These are phyloP conservation scores for Schizonepeta tenuifolia DNA, from an alignment of 257 asterid genomes.

Conservation along the genomic window DNA sequence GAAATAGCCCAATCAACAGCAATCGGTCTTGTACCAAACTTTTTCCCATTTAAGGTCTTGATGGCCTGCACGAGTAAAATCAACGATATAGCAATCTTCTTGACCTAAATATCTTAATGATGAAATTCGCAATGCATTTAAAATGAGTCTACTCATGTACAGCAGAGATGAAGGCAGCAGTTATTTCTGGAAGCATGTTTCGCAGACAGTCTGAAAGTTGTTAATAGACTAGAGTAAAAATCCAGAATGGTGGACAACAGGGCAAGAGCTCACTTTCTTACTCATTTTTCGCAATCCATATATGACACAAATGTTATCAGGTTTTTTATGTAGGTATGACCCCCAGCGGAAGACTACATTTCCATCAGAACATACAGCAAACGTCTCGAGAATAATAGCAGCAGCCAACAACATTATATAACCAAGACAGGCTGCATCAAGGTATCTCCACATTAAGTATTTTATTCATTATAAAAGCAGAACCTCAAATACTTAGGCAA, in stretches of 20 bases:
- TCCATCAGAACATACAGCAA: background rate
- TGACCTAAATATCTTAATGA: background rate
- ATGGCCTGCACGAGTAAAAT: slow-evolving; percentile 60
- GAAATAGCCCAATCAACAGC: slow-evolving; percentile 98
- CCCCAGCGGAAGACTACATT: background rate
- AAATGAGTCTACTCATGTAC: slow-evolving; percentile 6
- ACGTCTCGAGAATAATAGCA: background rate
- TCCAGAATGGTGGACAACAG: background rate
- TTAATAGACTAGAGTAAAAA: background rate
- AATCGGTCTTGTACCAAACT: slow-evolving; percentile 69
- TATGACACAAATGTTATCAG: background rate
- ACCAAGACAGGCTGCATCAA: background rate
- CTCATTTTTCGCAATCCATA: slow-evolving; percentile 10
- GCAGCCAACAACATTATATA: background rate
- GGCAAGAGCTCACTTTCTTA: background rate
- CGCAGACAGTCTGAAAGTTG: background rate
- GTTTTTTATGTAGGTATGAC: background rate
- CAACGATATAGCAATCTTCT: slow-evolving; percentile 12
- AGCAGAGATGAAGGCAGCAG: background rate
- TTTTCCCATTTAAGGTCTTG: slow-evolving; percentile 74
- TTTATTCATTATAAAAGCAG: slow-evolving; percentile 8
- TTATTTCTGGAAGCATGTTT: background rate
- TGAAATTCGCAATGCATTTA: slow-evolving; percentile 8
- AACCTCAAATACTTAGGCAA: slow-evolving; percentile 9
- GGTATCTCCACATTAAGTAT: slow-evolving; percentile 12